Conservation (phyloP, 768 basidiomycete species). For the Rhizopogon roseolus region DNA sequence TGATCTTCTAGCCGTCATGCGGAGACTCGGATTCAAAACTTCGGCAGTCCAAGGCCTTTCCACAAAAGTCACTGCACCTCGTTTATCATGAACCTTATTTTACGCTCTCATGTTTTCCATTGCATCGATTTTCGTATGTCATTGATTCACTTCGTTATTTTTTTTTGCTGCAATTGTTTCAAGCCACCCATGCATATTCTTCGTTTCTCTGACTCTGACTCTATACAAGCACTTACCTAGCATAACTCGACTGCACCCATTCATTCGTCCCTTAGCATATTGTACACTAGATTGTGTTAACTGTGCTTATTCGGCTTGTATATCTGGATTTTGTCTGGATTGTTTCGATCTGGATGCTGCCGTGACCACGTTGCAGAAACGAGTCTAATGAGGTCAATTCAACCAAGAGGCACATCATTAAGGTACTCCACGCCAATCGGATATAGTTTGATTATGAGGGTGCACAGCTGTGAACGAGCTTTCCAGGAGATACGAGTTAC, state of each 20-base stretch:
- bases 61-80: constrained; percentile 46
- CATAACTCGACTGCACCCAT: constrained; percentile 14
- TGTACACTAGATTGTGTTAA: constrained; percentile 41
- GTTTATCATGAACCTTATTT: constrained; percentile 17
- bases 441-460: not conserved
- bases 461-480: not conserved
- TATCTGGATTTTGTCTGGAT: constrained; percentile 1
- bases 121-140: constrained; percentile 18
- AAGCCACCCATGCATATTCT: constrained; percentile 28
- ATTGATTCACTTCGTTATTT: constrained; percentile 11
- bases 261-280: constrained; percentile 29
- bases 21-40: constrained; percentile 88
- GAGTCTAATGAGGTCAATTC: not conserved
- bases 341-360: not conserved
- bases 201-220: constrained; percentile 14
- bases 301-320: constrained; percentile 13
- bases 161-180: constrained; percentile 27
- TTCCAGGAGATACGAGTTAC: not conserved
- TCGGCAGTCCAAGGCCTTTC: constrained; percentile 60
- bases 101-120: constrained; percentile 14
- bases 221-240: constrained; percentile 22
- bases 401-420: not conserved
- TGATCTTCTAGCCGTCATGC: constrained; percentile 77
- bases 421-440: not conserved
- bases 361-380: not conserved